These are phyloP conservation scores for Blastocystis sp. DNA, from an alignment of 352 stramenopile species.

Conservation along the genomic window DNA sequence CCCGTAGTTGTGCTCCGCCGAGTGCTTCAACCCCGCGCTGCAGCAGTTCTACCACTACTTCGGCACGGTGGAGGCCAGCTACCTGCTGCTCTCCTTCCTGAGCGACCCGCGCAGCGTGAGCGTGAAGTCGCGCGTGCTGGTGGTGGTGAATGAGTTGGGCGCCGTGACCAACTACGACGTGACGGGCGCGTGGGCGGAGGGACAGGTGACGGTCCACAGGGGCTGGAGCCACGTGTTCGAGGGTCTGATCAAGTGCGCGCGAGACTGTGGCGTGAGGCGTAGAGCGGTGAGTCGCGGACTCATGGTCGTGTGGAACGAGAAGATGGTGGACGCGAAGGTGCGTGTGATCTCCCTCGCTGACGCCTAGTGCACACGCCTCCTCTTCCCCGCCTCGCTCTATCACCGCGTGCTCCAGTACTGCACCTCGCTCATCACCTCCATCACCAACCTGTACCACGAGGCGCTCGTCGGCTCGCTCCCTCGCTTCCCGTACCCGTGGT, in stretches of 20 bases:
- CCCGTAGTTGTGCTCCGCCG: neutral
- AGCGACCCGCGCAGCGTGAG: neutral
- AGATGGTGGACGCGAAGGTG: neutral
- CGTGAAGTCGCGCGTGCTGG: neutral
- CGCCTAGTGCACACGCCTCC: neutral
- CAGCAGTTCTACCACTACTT: conserved; percentile 14
- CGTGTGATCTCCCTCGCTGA: neutral
- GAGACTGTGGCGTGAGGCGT: neutral
- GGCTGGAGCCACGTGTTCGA: conserved; percentile 26
- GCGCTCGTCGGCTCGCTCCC: neutral
- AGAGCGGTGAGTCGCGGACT: conserved; percentile 51
- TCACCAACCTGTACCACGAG: neutral
- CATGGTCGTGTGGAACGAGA: conserved; percentile 1
- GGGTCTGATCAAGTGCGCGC: conserved; percentile 40
- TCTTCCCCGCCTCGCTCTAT: neutral
- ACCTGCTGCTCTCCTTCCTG: conserved; percentile 1
- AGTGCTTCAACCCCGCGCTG: neutral
- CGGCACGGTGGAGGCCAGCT: conserved; percentile 13
- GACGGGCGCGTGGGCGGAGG: neutral
- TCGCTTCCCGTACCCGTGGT: neutral
- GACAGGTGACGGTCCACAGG: neutral
- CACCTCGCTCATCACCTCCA: neutral
- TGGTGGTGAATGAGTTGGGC: neutral
- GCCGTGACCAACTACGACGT: neutral
- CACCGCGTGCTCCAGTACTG: neutral